These are phyloP conservation scores for Fomitiporia mediterranea DNA, from an alignment of 1,284 basidiomycete species.

Conservation along the genomic window DNA sequence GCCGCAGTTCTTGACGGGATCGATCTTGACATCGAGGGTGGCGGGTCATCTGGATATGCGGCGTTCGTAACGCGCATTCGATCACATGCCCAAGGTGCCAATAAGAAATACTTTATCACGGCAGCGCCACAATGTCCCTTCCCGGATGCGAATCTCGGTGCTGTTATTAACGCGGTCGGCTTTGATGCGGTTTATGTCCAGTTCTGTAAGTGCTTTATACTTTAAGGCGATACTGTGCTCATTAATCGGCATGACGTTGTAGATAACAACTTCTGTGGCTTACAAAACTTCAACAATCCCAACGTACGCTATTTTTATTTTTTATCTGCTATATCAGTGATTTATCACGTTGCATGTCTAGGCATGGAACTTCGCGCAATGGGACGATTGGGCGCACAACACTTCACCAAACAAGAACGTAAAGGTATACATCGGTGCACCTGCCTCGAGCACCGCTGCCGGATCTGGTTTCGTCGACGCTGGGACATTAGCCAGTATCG, in stretches of 20 bases:
- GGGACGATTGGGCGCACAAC: conserved; percentile 62
- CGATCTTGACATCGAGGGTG: conserved; percentile 66
- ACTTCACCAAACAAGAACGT: conserved; percentile 52
- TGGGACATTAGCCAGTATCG: conserved; percentile 41
- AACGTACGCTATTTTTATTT: conserved; percentile 31
- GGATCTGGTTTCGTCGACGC: conserved; percentile 49
- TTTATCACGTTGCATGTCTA: conserved; percentile 22
- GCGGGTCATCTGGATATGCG: conserved; percentile 43
- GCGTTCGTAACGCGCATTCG: conserved; percentile 53
- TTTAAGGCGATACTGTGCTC: not conserved
- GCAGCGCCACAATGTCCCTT: conserved; percentile 65
- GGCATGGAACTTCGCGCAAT: conserved; percentile 49
- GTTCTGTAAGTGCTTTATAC: conserved; percentile 36
- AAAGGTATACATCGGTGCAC: conserved; percentile 61
- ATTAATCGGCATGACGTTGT: conserved; percentile 18
- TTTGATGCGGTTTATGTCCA: conserved; percentile 66
- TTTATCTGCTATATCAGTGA: not conserved
- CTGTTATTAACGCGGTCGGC: conserved; percentile 46
- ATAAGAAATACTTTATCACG: conserved; percentile 55
- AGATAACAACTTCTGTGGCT: conserved; percentile 58
- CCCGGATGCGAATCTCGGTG: conserved; percentile 54
- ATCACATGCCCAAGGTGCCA: conserved; percentile 38
- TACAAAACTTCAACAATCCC: conserved; percentile 38
- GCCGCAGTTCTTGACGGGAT: conserved; percentile 60
- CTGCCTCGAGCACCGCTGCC: conserved; percentile 45